Evolutionary conservation across 495 filamentous ascomycete genomes (phyloP), one percentile per base, ranked within the genome.

Genomic region (Filosporella fistucella): DNA sequence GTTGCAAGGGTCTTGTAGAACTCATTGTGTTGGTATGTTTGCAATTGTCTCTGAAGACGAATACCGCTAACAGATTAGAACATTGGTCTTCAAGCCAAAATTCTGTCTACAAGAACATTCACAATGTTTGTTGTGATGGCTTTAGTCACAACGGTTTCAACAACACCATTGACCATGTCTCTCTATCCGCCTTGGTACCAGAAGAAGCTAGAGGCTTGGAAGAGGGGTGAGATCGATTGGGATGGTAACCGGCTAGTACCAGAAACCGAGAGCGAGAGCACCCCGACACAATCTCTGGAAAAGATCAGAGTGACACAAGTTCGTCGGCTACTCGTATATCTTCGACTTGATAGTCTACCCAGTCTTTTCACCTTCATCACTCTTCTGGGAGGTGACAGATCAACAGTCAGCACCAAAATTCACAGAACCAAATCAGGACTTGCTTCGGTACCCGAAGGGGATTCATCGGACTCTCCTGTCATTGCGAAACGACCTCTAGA

Each of bases 51-150:
- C 9, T 28, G 12, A 17, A 14, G 24, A 7, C 16, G 8, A 17
- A 12, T 10, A 29, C 17, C 16, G 28, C 26, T 23, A 41, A 43
- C 41, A 8, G 33, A 22, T 4, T 47, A 94, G 87, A 98, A 98
- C 56, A 95, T 98, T 58, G 93, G 93, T 20, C 75, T 93, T 13
- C 86, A 95, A 76, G 93, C 93, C 18, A 82, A 83, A 41, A 96
- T 98, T 52, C 68, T 98, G 23, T 91, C 86, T 40, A 75, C 77
- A 20, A 78, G 81, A 22, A 96, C 93, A 0, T 98, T 98, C 62
- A 98, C 91, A 25, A 96, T 98, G 47, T 98, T 98, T 45, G 93
- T 98, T n/a, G 88, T 96, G 52, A 96, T 97, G 78, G 91, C 93
- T 25, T 70, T 97, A 8, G 78, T 96, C 30, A 96, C 91, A 2